These are phyloP conservation scores for Pneumocystis jirovecii DNA, from an alignment of 1,139 yeast species.

Conservation along the genomic window DNA sequence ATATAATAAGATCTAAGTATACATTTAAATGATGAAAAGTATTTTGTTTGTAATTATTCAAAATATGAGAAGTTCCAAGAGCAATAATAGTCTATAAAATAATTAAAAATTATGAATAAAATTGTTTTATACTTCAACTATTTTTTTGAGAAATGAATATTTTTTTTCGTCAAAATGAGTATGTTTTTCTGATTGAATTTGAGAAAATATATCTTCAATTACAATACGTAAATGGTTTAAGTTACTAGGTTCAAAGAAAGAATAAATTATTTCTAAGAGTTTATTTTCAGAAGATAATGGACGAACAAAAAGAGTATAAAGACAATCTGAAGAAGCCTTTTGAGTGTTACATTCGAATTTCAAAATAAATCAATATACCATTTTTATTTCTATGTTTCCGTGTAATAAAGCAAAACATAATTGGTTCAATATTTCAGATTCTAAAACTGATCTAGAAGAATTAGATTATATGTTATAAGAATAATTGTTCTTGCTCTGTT, in stretches of 20 bases:
- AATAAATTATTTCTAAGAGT: conserved; percentile 63
- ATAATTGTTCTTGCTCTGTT: conserved; percentile 7
- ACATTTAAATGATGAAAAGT: conserved; percentile 37
- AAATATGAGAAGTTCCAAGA: conserved; percentile 55
- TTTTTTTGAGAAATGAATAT: conserved; percentile 69
- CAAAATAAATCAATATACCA: conserved; percentile 18
- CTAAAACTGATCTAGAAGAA: conserved; percentile 50
- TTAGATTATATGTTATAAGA: not conserved
- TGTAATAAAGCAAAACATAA: conserved; percentile 49
- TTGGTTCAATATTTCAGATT: conserved; percentile 52
- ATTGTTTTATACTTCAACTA: conserved; percentile 40
- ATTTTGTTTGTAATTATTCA: conserved; percentile 58
- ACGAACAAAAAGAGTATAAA: conserved; percentile 77
- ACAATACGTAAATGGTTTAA: conserved; percentile 22
- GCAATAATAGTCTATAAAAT: not conserved
- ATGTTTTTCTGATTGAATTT: conserved; percentile 49
- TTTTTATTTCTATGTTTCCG: conserved; percentile 50
- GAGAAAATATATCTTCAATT: conserved; percentile 31
- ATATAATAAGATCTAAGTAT: conserved; percentile 58
- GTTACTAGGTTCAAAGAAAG: conserved; percentile 61
- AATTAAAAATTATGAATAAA: not conserved
- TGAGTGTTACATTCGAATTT: not conserved
- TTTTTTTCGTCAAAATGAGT: conserved; percentile 58
- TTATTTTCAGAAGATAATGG: conserved; percentile 57
- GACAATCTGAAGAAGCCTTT: conserved; percentile 65